phyloP scores from a whole-genome alignment of 2,329 filamentous ascomycete species.

The Clonostachys sp. region DNA sequence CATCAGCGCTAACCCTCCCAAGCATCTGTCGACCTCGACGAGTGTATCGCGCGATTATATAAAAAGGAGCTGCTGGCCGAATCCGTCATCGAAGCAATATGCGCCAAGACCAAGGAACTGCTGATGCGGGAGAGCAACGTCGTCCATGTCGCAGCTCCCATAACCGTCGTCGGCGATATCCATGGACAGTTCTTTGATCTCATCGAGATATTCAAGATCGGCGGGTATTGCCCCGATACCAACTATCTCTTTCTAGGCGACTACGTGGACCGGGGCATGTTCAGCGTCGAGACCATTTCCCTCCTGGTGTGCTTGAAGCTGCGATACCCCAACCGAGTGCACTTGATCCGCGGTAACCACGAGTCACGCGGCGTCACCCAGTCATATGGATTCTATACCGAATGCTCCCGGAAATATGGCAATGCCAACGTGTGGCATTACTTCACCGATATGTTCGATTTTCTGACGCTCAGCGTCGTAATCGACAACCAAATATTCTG shows the following conservation, averaged over 20 bases:
- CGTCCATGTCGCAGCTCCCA: conserved; percentile 90
- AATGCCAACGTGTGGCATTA: conserved; percentile 99
- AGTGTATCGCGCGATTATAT: conserved; percentile 95
- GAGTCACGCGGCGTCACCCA: conserved; percentile 97
- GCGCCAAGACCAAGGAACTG: conserved; percentile 97
- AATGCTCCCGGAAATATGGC: conserved; percentile 96
- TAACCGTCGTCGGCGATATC: conserved; percentile 97
- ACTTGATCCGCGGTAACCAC: conserved; percentile 96
- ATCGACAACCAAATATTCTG: conserved; percentile 99
- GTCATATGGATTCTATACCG: conserved; percentile 98
- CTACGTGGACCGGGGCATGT: conserved; percentile 97
- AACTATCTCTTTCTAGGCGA: conserved; percentile 98
- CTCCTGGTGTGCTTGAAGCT: conserved; percentile 95
- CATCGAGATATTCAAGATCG: conserved; percentile 98
- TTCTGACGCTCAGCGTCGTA: conserved; percentile 90
- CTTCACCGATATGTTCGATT: conserved; percentile 99
- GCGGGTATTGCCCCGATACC: conserved; percentile 93
- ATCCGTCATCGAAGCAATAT: conserved; percentile 98
- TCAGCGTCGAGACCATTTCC: conserved; percentile 98
- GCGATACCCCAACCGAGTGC: conserved; percentile 91
- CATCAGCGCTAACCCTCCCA: not conserved
- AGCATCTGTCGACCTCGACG: conserved; percentile 97
- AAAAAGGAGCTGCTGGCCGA: conserved; percentile 96
- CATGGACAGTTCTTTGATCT: conserved; percentile 99
- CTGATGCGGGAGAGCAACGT: conserved; percentile 99